Evolutionary conservation across 345 rosid species (phyloP).

Genomic region (Arabidopsis suecica): DNA sequence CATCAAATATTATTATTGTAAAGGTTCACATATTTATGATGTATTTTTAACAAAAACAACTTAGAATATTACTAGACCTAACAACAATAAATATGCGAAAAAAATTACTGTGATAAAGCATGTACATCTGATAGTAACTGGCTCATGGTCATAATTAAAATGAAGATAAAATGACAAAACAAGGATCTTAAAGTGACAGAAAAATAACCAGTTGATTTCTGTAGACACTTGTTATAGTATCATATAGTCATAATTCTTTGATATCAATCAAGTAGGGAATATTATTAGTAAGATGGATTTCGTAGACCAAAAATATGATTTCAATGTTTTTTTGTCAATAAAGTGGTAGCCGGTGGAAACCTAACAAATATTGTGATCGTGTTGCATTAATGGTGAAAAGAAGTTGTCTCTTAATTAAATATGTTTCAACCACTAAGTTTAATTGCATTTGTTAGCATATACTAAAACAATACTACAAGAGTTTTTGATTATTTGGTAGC

Average conservation of each 20-base stretch:
- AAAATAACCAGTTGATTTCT: not conserved
- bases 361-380: conserved; percentile 1
- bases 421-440: conserved; percentile 35
- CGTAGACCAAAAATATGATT: conserved; percentile 10
- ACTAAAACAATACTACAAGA: not conserved
- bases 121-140: not conserved
- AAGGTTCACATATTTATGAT: too few relatives aligned
- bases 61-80: not conserved
- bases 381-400: conserved; percentile 30
- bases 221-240: conserved; percentile 1
- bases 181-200: not conserved
- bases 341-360: conserved; percentile 15
- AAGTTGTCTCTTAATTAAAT: conserved; percentile 35
- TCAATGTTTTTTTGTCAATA: conserved; percentile 2
- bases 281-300: conserved; percentile 9
- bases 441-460: conserved; percentile 17
- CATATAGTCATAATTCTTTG: not conserved
- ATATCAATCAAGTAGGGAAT: not conserved
- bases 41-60: too few relatives aligned
- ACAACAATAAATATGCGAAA: not conserved
- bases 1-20: too few relatives aligned
- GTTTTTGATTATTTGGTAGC: conserved; percentile 15
- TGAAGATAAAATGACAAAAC: not conserved
- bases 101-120: conserved; percentile 1
- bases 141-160: not conserved